These are phyloP conservation scores for Thalassiosira livingstoniorum DNA, from an alignment of 352 stramenopile species.

Conservation along the genomic window DNA sequence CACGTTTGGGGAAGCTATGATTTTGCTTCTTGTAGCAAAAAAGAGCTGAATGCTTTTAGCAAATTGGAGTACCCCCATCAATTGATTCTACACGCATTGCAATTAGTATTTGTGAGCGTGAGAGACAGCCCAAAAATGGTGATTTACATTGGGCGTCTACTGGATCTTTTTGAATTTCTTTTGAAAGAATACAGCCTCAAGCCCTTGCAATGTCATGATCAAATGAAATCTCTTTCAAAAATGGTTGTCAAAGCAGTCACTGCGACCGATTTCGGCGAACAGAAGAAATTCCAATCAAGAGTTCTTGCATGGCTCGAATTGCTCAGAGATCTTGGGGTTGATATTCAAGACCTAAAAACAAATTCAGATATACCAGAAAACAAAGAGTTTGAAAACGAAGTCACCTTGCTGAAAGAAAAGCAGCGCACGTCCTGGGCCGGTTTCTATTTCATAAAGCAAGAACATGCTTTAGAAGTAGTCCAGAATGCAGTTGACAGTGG, in stretches of 20 bases:
- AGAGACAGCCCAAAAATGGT: neutral
- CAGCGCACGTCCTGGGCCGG: slow-evolving; percentile 29
- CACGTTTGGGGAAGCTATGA: slow-evolving; percentile 1
- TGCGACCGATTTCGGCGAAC: neutral
- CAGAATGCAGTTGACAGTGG: slow-evolving; percentile 11
- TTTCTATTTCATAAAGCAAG: slow-evolving; percentile 45
- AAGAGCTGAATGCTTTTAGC: slow-evolving; percentile 14
- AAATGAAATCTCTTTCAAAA: slow-evolving; percentile 4
- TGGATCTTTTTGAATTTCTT: slow-evolving; percentile 8
- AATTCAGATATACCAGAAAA: neutral
- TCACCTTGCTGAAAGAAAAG: slow-evolving; percentile 23
- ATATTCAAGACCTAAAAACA: slow-evolving; percentile 1
- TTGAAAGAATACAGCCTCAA: neutral
- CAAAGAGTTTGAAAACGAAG: neutral
- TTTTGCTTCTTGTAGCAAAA: neutral
- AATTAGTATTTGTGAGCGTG: neutral
- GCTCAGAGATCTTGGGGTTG: neutral
- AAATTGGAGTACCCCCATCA: slow-evolving; percentile 10
- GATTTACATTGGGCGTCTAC: neutral
- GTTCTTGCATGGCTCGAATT: neutral
- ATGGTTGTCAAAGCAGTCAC: neutral
- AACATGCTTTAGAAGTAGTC: slow-evolving; percentile 5
- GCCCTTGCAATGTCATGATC: neutral
- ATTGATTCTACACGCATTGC: slow-evolving; percentile 5
- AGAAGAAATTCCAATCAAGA: neutral